Evolutionary conservation across 192 early-diverging fungal genomes (phyloP).

Genomic region (Backusella liffmaniae): DNA sequence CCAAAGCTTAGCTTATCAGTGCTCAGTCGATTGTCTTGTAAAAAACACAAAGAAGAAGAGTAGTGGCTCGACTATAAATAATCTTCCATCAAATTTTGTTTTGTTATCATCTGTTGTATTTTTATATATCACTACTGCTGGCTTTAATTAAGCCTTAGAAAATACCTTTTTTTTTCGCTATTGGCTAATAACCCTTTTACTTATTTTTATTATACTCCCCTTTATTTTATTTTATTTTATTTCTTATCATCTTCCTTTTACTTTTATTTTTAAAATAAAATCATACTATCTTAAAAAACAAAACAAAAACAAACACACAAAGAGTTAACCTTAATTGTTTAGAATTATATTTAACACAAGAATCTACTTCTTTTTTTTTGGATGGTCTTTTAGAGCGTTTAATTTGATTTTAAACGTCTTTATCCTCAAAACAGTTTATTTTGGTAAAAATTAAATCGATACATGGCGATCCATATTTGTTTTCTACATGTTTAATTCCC

Average conservation of each 20-base stretch:
- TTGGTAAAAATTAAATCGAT: neutral
- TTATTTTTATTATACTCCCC: neutral
- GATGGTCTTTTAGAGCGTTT: neutral
- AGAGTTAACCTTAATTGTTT: neutral
- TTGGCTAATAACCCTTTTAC: neutral
- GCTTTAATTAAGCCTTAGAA: neutral
- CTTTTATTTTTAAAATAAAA: neutral
- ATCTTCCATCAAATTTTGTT: neutral
- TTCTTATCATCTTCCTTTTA: neutral
- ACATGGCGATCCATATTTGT: neutral
- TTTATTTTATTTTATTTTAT: neutral
- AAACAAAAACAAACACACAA: neutral
- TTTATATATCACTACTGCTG: neutral
- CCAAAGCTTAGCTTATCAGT: conserved; percentile 31
- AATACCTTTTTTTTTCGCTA: neutral
- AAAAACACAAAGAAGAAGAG: neutral
- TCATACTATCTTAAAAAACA: neutral
- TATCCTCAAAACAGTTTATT: neutral
- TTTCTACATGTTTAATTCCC: neutral
- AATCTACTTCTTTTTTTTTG: neutral
- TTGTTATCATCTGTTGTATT: neutral
- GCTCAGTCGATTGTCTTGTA: conserved; percentile 29
- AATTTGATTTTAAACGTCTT: neutral
- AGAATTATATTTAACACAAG: neutral
- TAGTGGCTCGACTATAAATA: neutral